Evolutionary conservation across 73 alveolate species (phyloP), one percentile per base, ranked within the genome.

Genomic region (Symbiodinium pilosum): DNA sequence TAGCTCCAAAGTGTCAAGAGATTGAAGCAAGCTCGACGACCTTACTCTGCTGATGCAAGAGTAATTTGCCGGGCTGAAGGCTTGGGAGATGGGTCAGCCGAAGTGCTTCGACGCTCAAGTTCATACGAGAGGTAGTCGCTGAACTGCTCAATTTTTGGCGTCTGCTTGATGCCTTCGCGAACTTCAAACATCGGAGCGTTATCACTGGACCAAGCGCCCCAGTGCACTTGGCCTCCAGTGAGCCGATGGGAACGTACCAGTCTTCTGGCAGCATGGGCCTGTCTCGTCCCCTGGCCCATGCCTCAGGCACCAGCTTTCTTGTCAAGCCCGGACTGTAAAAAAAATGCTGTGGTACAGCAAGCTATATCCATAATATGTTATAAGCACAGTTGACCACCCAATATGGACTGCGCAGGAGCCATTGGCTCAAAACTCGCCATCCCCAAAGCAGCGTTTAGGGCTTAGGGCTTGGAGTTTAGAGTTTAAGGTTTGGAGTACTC

Each of bases 41-140:
- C 73, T 56, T 56, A 56, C 73, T 56, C 73, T 56, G 73, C 73
- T 56, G 73, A 56, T 56, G 73, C 73, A 56, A 16, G 73, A 56
- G 73, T 56, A 56, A 32, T 56, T 56, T 56, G 73, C 73, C 73
- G 73, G 73, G 73, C 73, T 56, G 73, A 20, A 32, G 26, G 73
- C 73, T 56, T 56, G 59, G 59, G 59, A 47, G 59, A 47, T 47
- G 59, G 59, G 59, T 47, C 59, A 47, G 14, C 73, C 32, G 4
- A 56, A 56, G 73, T 16, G 73, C 73, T 56, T 8, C 73, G 73
- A 56, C 9, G 73, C 73, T 56, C 21, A 20, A 32, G 21, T 56
- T 32, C 73, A 56, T 32, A 56, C 73, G 73, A 56, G 34, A 8
- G 5, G n/a, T 56, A 56, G 32, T 20, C 73, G 4, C 21, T 32